A percentile compares a stretch with the other conserved stretches of the same genome.
Evolutionary conservation across 768 basidiomycete species (phyloP).

Genomic region (Boletus reticulatus): DNA sequence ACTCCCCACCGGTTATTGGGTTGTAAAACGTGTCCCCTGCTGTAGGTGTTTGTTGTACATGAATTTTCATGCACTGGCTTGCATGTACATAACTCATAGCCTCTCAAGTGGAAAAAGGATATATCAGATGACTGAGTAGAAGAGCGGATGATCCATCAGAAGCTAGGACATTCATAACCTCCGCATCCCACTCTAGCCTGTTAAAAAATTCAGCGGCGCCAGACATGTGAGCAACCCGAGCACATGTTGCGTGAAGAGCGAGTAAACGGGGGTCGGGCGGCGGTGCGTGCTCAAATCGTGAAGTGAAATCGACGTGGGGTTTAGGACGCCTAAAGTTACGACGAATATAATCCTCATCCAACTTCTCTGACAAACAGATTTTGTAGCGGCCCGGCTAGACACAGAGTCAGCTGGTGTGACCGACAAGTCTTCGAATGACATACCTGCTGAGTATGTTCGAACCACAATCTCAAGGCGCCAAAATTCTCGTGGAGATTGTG

Average conservation of each 20-base stretch:
- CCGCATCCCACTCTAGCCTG: background rate
- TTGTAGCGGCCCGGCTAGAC: background rate
- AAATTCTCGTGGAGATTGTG: rapidly evolving
- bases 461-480: background rate
- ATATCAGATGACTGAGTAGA: background rate
- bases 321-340: too few species aligned
- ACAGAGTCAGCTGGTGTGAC: background rate
- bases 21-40: too few species aligned
- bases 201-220: slow-evolving; percentile 4
- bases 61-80: too few species aligned
- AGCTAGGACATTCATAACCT: background rate
- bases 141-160: background rate
- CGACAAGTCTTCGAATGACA: background rate
- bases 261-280: background rate
- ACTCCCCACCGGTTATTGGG: too few species aligned
- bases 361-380: background rate
- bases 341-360: too few species aligned
- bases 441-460: background rate
- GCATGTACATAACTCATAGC: too few species aligned
- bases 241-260: background rate
- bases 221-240: slow-evolving; percentile 3
- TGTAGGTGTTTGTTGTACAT: too few species aligned
- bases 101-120: background rate
- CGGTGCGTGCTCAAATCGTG: background rate
- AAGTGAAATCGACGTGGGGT: background rate